Conservation (phyloP, 2,329 filamentous ascomycete species). For the Ophiocordyceps unilateralis region DNA sequence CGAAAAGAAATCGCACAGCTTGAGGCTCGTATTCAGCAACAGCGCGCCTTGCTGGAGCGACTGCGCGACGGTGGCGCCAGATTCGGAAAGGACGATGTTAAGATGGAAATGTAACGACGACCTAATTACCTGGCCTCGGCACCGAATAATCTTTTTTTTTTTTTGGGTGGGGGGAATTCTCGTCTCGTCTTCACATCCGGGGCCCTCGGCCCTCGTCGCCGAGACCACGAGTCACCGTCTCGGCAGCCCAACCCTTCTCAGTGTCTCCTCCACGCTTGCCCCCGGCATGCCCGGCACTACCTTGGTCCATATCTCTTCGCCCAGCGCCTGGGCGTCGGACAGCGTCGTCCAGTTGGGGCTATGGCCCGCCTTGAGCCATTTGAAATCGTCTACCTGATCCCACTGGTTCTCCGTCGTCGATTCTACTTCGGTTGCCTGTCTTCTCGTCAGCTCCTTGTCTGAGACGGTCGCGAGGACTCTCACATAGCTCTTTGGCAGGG, state of each 20-base stretch:
- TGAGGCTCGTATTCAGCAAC: slow-evolving; percentile 43
- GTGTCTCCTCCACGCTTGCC: slow-evolving; percentile 45
- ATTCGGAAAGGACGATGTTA: slow-evolving; percentile 17
- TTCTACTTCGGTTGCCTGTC: slow-evolving; percentile 14
- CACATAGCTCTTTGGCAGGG: slow-evolving; percentile 53
- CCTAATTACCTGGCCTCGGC: neutral
- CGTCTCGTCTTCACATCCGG: too few relatives aligned
- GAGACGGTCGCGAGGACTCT: slow-evolving; percentile 12
- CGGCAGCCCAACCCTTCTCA: slow-evolving; percentile 32
- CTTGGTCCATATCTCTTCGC: slow-evolving; percentile 49
- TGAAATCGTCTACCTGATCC: slow-evolving; percentile 91
- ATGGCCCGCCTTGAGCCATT: slow-evolving; percentile 74
- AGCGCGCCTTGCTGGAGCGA: slow-evolving; percentile 39
- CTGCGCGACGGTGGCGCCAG: slow-evolving; percentile 30
- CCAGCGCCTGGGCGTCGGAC: slow-evolving; percentile 38
- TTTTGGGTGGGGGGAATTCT: too few relatives aligned
- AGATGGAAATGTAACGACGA: slow-evolving; percentile 22
- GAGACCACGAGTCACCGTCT: slow-evolving; percentile 2
- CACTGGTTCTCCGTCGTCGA: slow-evolving; percentile 45
- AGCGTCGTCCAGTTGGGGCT: slow-evolving; percentile 81
- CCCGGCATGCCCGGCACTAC: slow-evolving; percentile 47
- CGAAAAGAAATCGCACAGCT: slow-evolving; percentile 51
- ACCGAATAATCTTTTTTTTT: neutral
- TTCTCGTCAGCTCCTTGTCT: neutral
- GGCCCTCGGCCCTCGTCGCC: neutral